These are phyloP conservation scores for Cyberlindnera maritima DNA, from an alignment of 805 yeast genomes.

Conservation along the genomic window DNA sequence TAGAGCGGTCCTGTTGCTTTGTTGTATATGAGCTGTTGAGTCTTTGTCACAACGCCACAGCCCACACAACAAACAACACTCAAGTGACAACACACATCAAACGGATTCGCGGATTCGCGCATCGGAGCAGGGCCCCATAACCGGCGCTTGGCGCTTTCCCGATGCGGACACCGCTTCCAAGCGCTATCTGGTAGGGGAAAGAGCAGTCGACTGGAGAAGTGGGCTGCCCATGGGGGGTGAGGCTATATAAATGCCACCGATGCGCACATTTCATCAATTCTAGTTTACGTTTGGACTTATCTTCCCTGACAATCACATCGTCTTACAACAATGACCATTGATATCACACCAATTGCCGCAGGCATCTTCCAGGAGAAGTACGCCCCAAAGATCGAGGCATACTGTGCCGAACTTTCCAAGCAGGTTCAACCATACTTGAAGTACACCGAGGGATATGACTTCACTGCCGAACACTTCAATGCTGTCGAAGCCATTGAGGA, in stretches of 20 bases:
- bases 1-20: no score
- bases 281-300: not conserved
- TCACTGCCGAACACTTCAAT: constrained; percentile 21
- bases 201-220: constrained; percentile 1
- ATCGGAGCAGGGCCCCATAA: no score
- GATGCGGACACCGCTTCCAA: constrained; percentile 3
- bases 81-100: not conserved
- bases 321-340: constrained; percentile 3
- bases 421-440: constrained; percentile 23
- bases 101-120: constrained; percentile 2
- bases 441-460: constrained; percentile 18
- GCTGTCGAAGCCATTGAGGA: constrained; percentile 21
- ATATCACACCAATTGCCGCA: constrained; percentile 1
- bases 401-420: constrained; percentile 17
- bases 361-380: constrained; percentile 16
- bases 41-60: no score
- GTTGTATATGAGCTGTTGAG: no score
- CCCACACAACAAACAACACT: no score
- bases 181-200: constrained; percentile 3
- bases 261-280: no score
- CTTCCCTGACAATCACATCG: not conserved
- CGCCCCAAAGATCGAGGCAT: constrained; percentile 23
- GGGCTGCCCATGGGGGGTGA: no score
- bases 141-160: constrained; percentile 1
- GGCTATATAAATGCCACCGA: not conserved